These are phyloP conservation scores for Termitomyces sp. DNA, from an alignment of 768 basidiomycete species.

Conservation along the genomic window DNA sequence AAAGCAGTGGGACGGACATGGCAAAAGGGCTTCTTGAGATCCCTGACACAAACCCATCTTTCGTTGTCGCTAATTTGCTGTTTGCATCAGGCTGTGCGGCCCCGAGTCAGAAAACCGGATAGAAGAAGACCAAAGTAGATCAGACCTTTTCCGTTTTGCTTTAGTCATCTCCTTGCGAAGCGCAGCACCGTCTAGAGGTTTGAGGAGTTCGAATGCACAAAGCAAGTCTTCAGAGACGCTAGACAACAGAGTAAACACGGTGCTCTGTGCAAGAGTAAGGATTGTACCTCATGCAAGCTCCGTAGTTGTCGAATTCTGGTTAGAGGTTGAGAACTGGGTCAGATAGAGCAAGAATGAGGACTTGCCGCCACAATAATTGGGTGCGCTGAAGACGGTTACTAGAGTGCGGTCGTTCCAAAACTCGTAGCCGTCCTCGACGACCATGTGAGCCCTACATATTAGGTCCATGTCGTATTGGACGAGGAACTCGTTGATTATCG, in stretches of 20 bases:
- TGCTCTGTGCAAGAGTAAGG: conserved; percentile 2
- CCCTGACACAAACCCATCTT: not conserved
- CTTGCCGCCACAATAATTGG: conserved; percentile 94
- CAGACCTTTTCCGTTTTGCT: conserved; percentile 89
- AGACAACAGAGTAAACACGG: conserved; percentile 11
- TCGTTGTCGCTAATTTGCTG: conserved; percentile 5
- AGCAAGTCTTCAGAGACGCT: conserved; percentile 96
- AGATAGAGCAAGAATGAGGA: conserved; percentile 14
- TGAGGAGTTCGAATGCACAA: conserved; percentile 96
- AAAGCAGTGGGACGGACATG: conserved; percentile 3
- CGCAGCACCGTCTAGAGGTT: conserved; percentile 91
- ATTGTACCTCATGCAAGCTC: conserved; percentile 85
- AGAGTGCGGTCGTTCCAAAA: conserved; percentile 99
- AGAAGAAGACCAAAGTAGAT: not conserved
- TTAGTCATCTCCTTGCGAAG: conserved; percentile 98
- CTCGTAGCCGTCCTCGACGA: conserved; percentile 98
- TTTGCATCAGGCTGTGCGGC: conserved; percentile 14
- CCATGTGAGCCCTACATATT: conserved; percentile 99
- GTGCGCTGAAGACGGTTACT: conserved; percentile 98
- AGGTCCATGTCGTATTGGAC: conserved; percentile 97
- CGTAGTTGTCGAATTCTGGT: conserved; percentile 91
- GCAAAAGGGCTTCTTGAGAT: not conserved
- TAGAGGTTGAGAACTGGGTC: conserved; percentile 11
- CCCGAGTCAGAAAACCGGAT: not conserved
- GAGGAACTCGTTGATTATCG: conserved; percentile 94